Conservation (phyloP, 352 stramenopile genomes). For the Phytophthora macrochlamydospora region DNA sequence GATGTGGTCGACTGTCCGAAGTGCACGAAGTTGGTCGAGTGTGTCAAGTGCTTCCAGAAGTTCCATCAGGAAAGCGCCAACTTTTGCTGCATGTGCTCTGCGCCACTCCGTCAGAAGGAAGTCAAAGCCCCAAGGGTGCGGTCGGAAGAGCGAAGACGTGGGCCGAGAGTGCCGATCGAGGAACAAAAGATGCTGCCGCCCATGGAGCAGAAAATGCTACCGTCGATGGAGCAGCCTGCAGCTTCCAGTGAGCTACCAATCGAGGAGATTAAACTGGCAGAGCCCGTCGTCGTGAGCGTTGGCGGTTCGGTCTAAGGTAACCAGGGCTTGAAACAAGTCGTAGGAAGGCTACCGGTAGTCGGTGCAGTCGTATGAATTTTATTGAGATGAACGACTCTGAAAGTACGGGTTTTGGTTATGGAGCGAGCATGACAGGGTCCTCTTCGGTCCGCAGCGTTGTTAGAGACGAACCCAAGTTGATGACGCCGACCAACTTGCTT, state of each 20-base stretch:
- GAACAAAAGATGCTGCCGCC: constrained; percentile 4
- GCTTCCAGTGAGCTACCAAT: background rate
- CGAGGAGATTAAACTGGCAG: constrained; percentile 19
- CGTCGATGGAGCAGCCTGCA: background rate
- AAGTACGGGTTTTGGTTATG: constrained; percentile 1
- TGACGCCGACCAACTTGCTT: constrained; percentile 69
- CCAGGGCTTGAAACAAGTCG: no score
- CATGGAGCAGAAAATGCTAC: background rate
- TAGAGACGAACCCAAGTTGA: constrained; percentile 76
- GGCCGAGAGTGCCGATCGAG: constrained; percentile 46
- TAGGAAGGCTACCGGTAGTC: no score
- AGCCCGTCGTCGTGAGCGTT: constrained; percentile 11
- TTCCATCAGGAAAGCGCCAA: constrained; percentile 81
- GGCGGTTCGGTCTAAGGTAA: no score
- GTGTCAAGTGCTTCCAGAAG: constrained; percentile 69
- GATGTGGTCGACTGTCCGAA: constrained; percentile 27
- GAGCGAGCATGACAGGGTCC: constrained; percentile 40
- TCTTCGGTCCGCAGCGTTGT: constrained; percentile 62
- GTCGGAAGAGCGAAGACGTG: constrained; percentile 45
- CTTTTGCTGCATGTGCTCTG: constrained; percentile 75
- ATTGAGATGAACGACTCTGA: no score
- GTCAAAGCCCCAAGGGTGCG: constrained; percentile 50
- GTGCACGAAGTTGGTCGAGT: constrained; percentile 61
- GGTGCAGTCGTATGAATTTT: no score
- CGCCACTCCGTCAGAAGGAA: constrained; percentile 56